These are phyloP conservation scores for Hyaloscypha hepaticicola DNA, from an alignment of 495 filamentous ascomycete genomes.

Conservation along the genomic window DNA sequence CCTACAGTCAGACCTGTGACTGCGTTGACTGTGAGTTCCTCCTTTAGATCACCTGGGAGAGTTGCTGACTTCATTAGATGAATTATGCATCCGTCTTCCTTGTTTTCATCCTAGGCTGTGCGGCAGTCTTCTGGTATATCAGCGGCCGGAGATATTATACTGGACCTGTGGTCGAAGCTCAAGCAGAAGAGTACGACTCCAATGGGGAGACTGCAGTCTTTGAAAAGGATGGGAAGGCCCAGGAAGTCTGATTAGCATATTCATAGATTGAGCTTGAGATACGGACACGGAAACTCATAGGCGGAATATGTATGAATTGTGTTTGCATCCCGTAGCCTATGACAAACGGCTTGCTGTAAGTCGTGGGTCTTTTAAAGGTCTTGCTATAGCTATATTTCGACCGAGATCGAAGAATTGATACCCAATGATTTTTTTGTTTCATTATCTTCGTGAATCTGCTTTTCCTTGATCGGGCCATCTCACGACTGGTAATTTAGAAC, in stretches of 20 bases:
- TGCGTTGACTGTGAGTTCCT: conserved; percentile 42
- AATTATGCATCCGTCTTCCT: conserved; percentile 40
- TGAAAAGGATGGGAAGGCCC: background rate
- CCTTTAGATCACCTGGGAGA: background rate
- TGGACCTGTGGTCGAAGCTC: conserved; percentile 49
- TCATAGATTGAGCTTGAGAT: background rate
- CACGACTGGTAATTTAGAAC: no score
- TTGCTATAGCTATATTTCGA: background rate
- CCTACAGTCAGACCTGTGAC: conserved; percentile 55
- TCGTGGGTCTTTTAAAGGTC: background rate
- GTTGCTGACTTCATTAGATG: conserved; percentile 22
- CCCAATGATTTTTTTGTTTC: background rate
- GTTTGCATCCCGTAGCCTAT: background rate
- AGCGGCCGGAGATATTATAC: conserved; percentile 49
- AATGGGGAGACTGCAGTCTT: background rate
- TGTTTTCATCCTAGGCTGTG: conserved; percentile 41
- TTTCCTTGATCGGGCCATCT: no score
- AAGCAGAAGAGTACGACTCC: conserved; percentile 33
- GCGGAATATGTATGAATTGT: background rate
- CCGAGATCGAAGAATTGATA: background rate
- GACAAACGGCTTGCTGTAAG: background rate
- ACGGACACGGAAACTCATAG: background rate
- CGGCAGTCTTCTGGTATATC: conserved; percentile 51
- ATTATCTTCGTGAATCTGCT: no score
- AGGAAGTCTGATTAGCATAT: background rate